Percentiles rank a stretch among this genome's conserved stretches.
These are phyloP conservation scores for Dictyostelium discoideum DNA, from an alignment of 78 protist species.

Conservation along the genomic window dicty_2.7 NC_007090.3:3132001-3132500, in stretches of 20 bases:
- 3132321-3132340: not conserved
- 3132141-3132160: not conserved
- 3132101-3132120: conserved; percentile 4
- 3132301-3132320: not conserved
- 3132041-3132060: not conserved
- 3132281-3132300: not conserved
- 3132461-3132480: not conserved
- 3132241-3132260: conserved; percentile 3
- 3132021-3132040: not conserved
- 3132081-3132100: not conserved
- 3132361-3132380: conserved; percentile 5
- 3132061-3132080: not conserved
- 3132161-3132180: not conserved
- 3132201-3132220: conserved; percentile 22
- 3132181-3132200: conserved; percentile 14
- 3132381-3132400: not conserved
- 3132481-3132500: not conserved
- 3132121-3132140: conserved; percentile 1
- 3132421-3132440: not conserved
- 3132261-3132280: not conserved
- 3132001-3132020: not conserved
- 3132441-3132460: not conserved
- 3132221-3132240: not conserved
- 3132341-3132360: not conserved
- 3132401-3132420: conserved; percentile 6